A percentile compares a stretch with the other conserved stretches of the same genome.
Conservation (phyloP, 192 early-diverging fungal genomes). For the Helicostylum pulchrum region DNA sequence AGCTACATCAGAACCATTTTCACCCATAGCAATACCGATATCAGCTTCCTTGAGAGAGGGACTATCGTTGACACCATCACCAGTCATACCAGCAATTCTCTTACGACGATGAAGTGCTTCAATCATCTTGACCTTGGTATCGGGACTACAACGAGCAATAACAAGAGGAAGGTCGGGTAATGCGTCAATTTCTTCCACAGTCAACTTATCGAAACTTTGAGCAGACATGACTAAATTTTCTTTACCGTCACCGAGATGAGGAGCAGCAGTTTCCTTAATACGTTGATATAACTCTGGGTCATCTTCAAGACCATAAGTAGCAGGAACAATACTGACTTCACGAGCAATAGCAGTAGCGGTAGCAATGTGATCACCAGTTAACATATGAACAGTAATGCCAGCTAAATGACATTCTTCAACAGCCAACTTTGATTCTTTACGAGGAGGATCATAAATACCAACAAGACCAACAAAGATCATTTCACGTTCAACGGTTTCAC, state of each 20-base stretch:
- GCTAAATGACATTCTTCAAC: constrained; percentile 81
- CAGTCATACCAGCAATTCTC: constrained; percentile 85
- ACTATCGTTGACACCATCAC: constrained; percentile 79
- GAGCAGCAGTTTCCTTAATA: constrained; percentile 37
- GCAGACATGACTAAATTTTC: constrained; percentile 76
- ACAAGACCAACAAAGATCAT: constrained; percentile 85
- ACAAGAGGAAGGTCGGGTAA: constrained; percentile 80
- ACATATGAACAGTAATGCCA: constrained; percentile 93
- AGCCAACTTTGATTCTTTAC: constrained; percentile 61
- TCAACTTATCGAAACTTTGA: constrained; percentile 77
- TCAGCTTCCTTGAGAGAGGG: constrained; percentile 76
- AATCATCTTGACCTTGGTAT: constrained; percentile 98
- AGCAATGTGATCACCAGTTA: constrained; percentile 91
- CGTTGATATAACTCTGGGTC: constrained; percentile 30
- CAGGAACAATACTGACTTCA: constrained; percentile 76
- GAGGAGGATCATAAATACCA: constrained; percentile 92
- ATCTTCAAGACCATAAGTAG: constrained; percentile 28
- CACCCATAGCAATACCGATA: constrained; percentile 88
- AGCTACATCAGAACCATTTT: constrained; percentile 89
- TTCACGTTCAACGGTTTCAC: constrained; percentile 63
- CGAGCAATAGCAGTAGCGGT: constrained; percentile 91
- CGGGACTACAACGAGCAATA: constrained; percentile 90
- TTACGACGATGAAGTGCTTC: constrained; percentile 79
- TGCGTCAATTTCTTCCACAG: constrained; percentile 78
- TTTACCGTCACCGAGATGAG: constrained; percentile 41